Evolutionary conservation across 345 rosid species (phyloP).

Genomic region (Sonneratia alba): DNA sequence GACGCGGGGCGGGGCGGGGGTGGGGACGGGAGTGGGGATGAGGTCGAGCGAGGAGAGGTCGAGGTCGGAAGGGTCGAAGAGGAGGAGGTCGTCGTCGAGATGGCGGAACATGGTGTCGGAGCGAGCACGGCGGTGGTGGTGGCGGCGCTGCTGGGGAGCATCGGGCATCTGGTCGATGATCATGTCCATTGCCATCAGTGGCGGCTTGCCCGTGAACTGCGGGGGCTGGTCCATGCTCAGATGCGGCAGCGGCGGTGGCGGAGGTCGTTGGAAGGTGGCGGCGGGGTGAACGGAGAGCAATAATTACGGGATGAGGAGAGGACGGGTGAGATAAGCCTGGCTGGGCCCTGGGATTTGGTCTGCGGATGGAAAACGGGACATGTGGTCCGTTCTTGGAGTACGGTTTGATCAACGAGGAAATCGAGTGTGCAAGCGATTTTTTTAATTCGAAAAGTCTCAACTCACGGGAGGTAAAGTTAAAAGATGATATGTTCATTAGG

Average conservation of each 20-base stretch:
- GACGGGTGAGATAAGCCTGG: background rate
- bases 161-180: conserved; percentile 63
- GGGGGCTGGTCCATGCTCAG: conserved; percentile 8
- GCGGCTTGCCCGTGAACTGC: conserved; percentile 9
- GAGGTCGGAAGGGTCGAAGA: conserved; percentile 73
- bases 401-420: background rate
- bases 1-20: conserved; percentile 20
- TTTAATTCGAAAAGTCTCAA: too few species aligned
- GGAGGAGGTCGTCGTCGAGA: conserved; percentile 87
- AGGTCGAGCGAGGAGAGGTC: conserved; percentile 75
- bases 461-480: too few species aligned
- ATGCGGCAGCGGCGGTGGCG: background rate
- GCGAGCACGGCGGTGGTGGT: conserved; percentile 82
- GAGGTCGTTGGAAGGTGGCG: background rate
- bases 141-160: conserved; percentile 41
- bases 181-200: conserved; percentile 2
- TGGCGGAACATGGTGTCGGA: conserved; percentile 83
- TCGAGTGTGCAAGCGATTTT: too few species aligned
- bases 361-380: too few species aligned
- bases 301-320: background rate
- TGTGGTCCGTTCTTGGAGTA: background rate
- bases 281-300: background rate
- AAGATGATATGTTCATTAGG: too few species aligned
- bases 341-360: too few species aligned
- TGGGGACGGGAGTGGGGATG: conserved; percentile 30